These are phyloP conservation scores for Candida insectalens DNA, from an alignment of 805 yeast species.

Conservation along the genomic window DNA sequence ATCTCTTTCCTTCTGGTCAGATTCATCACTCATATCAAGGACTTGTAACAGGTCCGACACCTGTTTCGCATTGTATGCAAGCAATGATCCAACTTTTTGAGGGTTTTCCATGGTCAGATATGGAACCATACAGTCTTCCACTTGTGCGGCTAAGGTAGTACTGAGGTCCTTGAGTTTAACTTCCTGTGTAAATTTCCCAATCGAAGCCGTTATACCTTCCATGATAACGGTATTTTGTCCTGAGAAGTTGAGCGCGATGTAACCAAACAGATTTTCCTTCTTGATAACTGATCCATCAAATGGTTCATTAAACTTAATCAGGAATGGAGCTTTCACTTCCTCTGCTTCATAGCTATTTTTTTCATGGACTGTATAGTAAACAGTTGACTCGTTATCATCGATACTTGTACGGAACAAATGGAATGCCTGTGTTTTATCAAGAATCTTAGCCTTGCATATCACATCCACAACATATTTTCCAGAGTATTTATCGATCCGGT, in stretches of 20 bases:
- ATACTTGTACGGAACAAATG: slow-evolving; percentile 57
- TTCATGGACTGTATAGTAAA: slow-evolving; percentile 69
- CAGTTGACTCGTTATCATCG: slow-evolving; percentile 3
- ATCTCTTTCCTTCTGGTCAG: neutral
- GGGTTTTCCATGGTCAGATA: slow-evolving; percentile 27
- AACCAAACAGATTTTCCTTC: slow-evolving; percentile 17
- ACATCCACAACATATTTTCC: slow-evolving; percentile 40
- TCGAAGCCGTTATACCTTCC: slow-evolving; percentile 19
- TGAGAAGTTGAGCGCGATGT: slow-evolving; percentile 15
- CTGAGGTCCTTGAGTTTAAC: slow-evolving; percentile 26
- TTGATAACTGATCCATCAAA: slow-evolving; percentile 29
- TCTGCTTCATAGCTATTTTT: slow-evolving; percentile 40
- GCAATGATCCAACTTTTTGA: slow-evolving; percentile 9
- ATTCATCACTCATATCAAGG: neutral
- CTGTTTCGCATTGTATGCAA: neutral
- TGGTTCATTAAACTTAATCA: slow-evolving; percentile 53
- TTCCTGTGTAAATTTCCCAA: slow-evolving; percentile 12
- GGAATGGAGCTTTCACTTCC: slow-evolving; percentile 49
- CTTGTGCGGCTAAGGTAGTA: slow-evolving; percentile 26
- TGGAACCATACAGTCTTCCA: slow-evolving; percentile 26
- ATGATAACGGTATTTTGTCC: slow-evolving; percentile 13
- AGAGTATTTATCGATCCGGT: slow-evolving; percentile 15
- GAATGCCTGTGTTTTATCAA: slow-evolving; percentile 76
- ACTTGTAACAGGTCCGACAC: neutral
- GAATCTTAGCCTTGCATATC: slow-evolving; percentile 57